Percentiles rank a stretch among this genome's conserved stretches.
phyloP scores from a whole-genome alignment of 805 yeast genomes.

The Metschnikowia colocasiae region DNA sequence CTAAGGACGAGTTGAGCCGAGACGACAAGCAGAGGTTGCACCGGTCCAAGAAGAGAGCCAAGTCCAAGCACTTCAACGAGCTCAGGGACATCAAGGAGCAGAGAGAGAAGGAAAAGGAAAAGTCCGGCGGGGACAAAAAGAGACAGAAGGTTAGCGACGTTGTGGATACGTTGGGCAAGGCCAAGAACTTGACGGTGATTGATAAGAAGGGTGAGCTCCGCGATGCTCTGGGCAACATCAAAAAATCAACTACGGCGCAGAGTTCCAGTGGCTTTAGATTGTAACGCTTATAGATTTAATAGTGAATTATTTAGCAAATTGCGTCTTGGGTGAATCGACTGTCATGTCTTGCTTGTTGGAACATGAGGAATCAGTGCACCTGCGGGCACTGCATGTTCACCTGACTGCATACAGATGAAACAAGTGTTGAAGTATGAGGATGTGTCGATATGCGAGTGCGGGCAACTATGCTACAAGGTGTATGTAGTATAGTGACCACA shows the following conservation, averaged over 20 bases:
- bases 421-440: no score
- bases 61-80: conserved; percentile 50
- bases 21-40: conserved; percentile 86
- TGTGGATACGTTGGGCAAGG: conserved; percentile 64
- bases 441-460: no score
- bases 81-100: conserved; percentile 28
- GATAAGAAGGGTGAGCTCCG: conserved; percentile 72
- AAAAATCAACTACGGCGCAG: conserved; percentile 39
- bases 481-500: no score
- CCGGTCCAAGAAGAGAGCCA: conserved; percentile 81
- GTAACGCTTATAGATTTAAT: conserved; percentile 5
- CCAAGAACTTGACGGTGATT: conserved; percentile 74
- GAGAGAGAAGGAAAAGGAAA: conserved; percentile 22
- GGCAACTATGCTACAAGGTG: no score
- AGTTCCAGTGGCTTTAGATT: conserved; percentile 26
- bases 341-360: neutral
- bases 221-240: conserved; percentile 66
- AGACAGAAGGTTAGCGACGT: conserved; percentile 59
- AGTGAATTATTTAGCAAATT: neutral
- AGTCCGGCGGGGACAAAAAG: conserved; percentile 29
- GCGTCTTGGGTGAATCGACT: neutral
- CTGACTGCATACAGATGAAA: neutral
- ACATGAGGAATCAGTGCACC: no score
- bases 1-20: conserved; percentile 75
- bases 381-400: no score